phyloP scores from a whole-genome alignment of 495 filamentous ascomycete genomes.

The Neurospora sp. region DNA sequence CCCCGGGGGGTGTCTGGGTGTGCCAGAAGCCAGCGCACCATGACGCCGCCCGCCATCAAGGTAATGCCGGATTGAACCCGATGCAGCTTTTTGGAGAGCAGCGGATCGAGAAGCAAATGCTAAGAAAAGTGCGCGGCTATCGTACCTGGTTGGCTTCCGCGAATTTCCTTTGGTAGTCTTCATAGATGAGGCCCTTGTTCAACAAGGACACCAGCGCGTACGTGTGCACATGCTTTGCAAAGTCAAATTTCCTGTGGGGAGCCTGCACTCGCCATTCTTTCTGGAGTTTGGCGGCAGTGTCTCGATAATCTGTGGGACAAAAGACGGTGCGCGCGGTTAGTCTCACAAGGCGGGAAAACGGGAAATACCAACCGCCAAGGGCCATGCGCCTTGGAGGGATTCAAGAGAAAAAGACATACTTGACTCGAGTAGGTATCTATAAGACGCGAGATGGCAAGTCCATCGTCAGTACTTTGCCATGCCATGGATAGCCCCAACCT shows the following conservation, averaged over 20 bases:
- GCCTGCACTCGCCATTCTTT: constrained; percentile 66
- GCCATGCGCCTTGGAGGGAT: constrained; percentile 3
- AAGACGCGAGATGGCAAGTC: not conserved
- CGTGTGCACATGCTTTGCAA: constrained; percentile 63
- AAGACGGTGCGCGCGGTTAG: constrained; percentile 21
- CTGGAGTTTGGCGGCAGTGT: constrained; percentile 70
- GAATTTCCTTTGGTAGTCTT: constrained; percentile 52
- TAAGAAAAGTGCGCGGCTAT: constrained; percentile 1
- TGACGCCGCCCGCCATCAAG: constrained; percentile 3
- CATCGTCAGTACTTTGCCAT: not conserved
- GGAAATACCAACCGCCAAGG: not conserved
- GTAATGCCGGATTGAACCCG: constrained; percentile 9
- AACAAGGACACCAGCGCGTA: constrained; percentile 66
- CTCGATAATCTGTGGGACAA: constrained; percentile 44
- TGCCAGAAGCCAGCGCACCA: constrained; percentile 10
- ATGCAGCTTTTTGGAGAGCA: not conserved
- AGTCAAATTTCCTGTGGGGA: constrained; percentile 60
- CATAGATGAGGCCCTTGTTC: constrained; percentile 68
- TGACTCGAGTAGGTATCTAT: constrained; percentile 80
- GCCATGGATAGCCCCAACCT: not conserved
- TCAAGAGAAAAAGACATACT: constrained; percentile 46
- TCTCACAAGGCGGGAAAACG: constrained; percentile 13
- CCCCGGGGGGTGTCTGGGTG: not conserved
- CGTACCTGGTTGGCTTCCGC: constrained; percentile 23
- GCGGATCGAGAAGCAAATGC: not conserved